phyloP scores from a whole-genome alignment of 345 rosid species.

The Anacardium occidentale region DNA sequence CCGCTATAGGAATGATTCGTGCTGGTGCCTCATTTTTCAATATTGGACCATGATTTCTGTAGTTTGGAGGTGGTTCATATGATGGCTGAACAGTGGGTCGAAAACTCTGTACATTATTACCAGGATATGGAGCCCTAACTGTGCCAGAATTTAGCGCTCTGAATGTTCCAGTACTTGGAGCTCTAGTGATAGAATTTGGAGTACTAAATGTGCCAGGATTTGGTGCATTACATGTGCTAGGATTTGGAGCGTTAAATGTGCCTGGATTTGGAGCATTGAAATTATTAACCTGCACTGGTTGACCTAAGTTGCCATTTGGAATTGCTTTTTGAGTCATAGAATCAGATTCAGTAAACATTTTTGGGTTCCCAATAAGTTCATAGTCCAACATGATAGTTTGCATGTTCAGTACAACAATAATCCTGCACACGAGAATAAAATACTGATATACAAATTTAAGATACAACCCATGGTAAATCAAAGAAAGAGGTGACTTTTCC shows the following conservation, averaged over 20 bases:
- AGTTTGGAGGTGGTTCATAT: slow-evolving; percentile 74
- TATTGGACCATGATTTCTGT: slow-evolving; percentile 69
- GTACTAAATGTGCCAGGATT: slow-evolving; percentile 23
- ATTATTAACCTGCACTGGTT: slow-evolving; percentile 32
- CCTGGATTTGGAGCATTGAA: neutral
- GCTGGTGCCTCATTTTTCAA: slow-evolving; percentile 93
- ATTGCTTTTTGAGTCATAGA: slow-evolving; percentile 38
- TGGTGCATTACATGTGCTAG: slow-evolving; percentile 35
- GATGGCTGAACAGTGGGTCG: slow-evolving; percentile 72
- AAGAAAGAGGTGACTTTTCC: slow-evolving; percentile 9
- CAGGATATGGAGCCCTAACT: slow-evolving; percentile 30
- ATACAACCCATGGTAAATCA: slow-evolving; percentile 7
- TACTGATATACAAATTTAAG: slow-evolving; percentile 9
- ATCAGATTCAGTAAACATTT: slow-evolving; percentile 41
- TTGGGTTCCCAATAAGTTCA: slow-evolving; percentile 77
- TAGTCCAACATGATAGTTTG: slow-evolving; percentile 68
- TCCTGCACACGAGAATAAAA: slow-evolving; percentile 37
- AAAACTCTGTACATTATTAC: slow-evolving; percentile 43
- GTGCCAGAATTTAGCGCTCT: slow-evolving; percentile 10
- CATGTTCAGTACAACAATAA: slow-evolving; percentile 79
- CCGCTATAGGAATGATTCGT: slow-evolving; percentile 70
- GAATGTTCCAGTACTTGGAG: slow-evolving; percentile 18
- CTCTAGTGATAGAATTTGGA: neutral
- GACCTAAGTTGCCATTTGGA: slow-evolving; percentile 32
- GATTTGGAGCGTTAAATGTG: slow-evolving; percentile 25